Base-by-base conservation (phyloP, 2,329 filamentous ascomycete species). In the Penicillium sp. region DNA sequence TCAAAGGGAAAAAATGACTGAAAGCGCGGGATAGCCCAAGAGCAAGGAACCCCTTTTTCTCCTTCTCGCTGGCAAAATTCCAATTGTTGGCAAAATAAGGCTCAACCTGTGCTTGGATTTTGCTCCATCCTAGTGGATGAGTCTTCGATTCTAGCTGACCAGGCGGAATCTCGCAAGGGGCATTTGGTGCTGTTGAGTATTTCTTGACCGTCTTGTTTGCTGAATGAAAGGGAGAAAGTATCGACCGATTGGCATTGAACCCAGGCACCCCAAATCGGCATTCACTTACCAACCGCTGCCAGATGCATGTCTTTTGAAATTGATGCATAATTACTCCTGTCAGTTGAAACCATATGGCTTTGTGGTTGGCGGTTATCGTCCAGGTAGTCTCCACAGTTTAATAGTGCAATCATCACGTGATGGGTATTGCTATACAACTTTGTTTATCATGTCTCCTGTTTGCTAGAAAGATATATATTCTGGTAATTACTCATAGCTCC, bases 21-120 rank as follows among this genome's bases (percentile, higher is more conserved):
- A 60, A 61, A 14, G 61, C 59, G 14, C 53, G 61, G 8, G 61
- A 60, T 10, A 63, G 26, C 7, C 61, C 61, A 16, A 60, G n/a
- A 7, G 38, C 42, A 16, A 57, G 47, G 26, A 62, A 62, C 2
- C 39, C 51, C 11, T 47, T 46, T 41, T 49, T 63, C 23, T 61
- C 53, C 32, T 45, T 56, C 16, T 59, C 45, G 36, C 47, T 57
- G n/a, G 43, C 8, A 26, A 63, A 63, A 2, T 40, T 45, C 61
- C 61, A 62, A 27, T 60, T 44, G 5, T 55, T 16, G 4, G 10
- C 19, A 13, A 63, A 60, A 29, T 55, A 60, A 6, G 61, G 61
- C 32, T 62, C 61, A 43, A 61, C 49, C 23, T 53, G 35, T 2
- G 47, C 40, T 41, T 63, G 61, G 2, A 63, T 60, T 2, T 9